Evolutionary conservation across 2,329 filamentous ascomycete genomes (phyloP).

Genomic region (Exophiala calicioides): DNA sequence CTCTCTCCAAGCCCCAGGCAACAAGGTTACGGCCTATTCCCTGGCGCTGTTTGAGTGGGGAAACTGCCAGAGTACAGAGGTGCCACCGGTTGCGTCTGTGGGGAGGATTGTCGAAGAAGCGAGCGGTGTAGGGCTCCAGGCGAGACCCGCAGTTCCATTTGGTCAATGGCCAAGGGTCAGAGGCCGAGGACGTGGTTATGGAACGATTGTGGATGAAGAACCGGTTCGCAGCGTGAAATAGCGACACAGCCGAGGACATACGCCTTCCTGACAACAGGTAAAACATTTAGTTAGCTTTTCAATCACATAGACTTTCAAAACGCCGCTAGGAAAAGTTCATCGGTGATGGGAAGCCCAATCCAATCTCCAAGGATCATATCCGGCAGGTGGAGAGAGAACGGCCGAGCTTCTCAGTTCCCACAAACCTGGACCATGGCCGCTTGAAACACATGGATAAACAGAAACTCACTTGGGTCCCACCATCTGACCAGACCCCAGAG

Average conservation of each 20-base stretch:
- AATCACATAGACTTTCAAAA: too few species aligned
- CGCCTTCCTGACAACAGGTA: background rate
- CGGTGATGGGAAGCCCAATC: background rate
- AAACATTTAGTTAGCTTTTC: too few species aligned
- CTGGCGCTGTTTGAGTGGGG: conserved; percentile 18
- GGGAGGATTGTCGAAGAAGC: conserved; percentile 8
- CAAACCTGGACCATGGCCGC: too few species aligned
- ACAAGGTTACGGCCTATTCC: conserved; percentile 28
- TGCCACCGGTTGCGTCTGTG: conserved; percentile 20
- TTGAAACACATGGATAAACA: too few species aligned
- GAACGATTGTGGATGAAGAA: background rate
- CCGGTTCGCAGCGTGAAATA: background rate
- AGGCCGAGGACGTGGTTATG: background rate
- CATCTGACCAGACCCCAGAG: conserved; percentile 13
- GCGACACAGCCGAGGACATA: background rate
- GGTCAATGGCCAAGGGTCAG: conserved; percentile 11
- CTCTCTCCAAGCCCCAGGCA: conserved; percentile 24
- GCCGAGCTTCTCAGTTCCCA: background rate
- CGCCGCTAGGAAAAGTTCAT: background rate
- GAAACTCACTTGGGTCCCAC: conserved; percentile 28
- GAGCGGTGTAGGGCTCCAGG: conserved; percentile 6
- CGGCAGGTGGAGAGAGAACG: background rate
- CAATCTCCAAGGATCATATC: background rate
- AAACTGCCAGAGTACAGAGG: conserved; percentile 26
- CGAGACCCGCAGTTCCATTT: conserved; percentile 15